These are phyloP conservation scores for Penicillium sp. DNA, from an alignment of 2,329 filamentous ascomycete species.

Conservation along the genomic window DNA sequence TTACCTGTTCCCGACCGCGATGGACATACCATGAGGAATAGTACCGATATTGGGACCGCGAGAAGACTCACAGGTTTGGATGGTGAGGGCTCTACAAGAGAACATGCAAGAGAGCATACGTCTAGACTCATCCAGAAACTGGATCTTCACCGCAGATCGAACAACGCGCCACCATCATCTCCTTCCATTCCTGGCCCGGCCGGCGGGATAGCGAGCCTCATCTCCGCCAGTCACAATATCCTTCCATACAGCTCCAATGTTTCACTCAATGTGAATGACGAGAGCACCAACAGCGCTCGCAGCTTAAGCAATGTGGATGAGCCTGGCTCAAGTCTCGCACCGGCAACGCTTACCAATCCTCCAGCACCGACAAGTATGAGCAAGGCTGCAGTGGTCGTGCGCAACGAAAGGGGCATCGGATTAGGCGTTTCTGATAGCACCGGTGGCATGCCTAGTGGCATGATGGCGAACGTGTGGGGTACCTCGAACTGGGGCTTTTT, in stretches of 20 bases:
- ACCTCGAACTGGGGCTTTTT: conserved; percentile 75
- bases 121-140: conserved; percentile 89
- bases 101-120: conserved; percentile 72
- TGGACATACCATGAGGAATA: conserved; percentile 57
- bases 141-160: conserved; percentile 77
- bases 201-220: conserved; percentile 75
- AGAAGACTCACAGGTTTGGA: conserved; percentile 52
- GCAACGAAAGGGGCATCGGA: conserved; percentile 68
- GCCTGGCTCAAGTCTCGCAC: conserved; percentile 66
- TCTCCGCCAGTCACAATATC: conserved; percentile 77
- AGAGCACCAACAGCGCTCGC: conserved; percentile 35
- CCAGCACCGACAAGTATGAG: conserved; percentile 82
- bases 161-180: conserved; percentile 52
- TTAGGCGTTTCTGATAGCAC: conserved; percentile 58
- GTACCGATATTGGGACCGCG: conserved; percentile 62
- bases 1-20: conserved; percentile 64
- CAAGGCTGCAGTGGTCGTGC: conserved; percentile 75
- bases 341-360: conserved; percentile 74
- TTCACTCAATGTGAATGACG: conserved; percentile 38
- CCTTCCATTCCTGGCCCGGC: conserved; percentile 45
- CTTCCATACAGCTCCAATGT: conserved; percentile 60
- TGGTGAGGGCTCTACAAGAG: conserved; percentile 63
- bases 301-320: conserved; percentile 42
- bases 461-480: conserved; percentile 93
- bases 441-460: conserved; percentile 73